Base-by-base conservation (phyloP, 345 rosid genomes). In the Balakata baccata region DNA sequence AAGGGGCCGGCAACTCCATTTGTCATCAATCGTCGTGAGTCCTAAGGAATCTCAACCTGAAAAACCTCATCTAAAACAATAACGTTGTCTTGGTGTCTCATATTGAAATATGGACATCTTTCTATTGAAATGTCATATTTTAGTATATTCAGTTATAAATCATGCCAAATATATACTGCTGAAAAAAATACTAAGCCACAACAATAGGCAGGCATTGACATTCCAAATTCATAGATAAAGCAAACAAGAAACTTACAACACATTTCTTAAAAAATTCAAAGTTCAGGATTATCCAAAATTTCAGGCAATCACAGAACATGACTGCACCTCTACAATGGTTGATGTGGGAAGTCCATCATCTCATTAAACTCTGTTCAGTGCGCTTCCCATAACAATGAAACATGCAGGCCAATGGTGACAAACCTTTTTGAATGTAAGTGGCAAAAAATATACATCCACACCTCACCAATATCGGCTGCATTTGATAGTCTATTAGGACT, bases 231-330 rank as follows among this genome's bases (percentile, higher is more conserved):
- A 53, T 25, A 18, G 43, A 13, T 41, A 53, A 6, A 22, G 18
- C 5, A 0, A 52, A 52, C 17, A 9, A 45, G 58, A 29, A 29
- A 29, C 8, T 18, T 17, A 9, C n/a, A 12, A 49, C 49, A 23
- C 39, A 52, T 37, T 59, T 68, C 7, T 43, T 11, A 60, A 49
- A 0, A 0, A 25, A 18, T 71, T 16, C 11, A 64, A 56, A 70
- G 75, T 69, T 59, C 34, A 65, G 65, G 61, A 57, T 72, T 37
- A 29, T 46, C 74, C 72, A 80, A 76, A 76, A 73, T 66, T 81
- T 60, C n/a, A 63, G 23, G 71, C 41, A 56, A 69, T 60, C 46
- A 46, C 8, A 29, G 37, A 51, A 22, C 9, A 1, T 60, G 41
- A 20, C 72, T 59, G 63, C 52, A 56, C 63, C 63, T 17, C 63